Evolutionary conservation across 768 basidiomycete genomes (phyloP), one percentile per base, ranked within the genome.

Genomic region (Obba rivulosa): DNA sequence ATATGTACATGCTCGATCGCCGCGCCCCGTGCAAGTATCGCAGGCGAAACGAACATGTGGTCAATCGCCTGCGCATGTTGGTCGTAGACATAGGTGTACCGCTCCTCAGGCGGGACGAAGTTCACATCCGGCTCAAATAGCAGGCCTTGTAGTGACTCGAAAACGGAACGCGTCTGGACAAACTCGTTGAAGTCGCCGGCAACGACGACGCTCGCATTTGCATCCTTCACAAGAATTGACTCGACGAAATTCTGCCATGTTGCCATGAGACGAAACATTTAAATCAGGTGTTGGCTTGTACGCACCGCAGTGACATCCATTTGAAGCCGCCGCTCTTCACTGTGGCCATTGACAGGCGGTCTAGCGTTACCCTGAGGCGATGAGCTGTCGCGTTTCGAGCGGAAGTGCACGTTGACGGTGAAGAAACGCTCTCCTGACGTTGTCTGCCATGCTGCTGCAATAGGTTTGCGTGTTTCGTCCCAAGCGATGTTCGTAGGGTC

Each of bases 151-250:
- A 82, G 62, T 4, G 78, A 68, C 39, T 60, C 61, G 62, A 74
- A 79, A 23, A 77, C 77, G 10, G 76, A 69, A 41, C 75, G 74
- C 2, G 81, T 72, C 53, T 78, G 75, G 17, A 70, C 55, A 62
- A 67, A 81, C 56, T 83, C 81, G 58, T 84, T 84, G 66, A 76
- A 81, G 63, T 82, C 81, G 4, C 82, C 81, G 1, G 73, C 78
- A 7, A 78, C 67, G 39, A 81, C 54, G 50, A 84, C 64, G 52
- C 74, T 77, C 8, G 80, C 78, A 31, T 66, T 45, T 3, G 66
- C 54, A 49, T 79, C 69, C 25, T 63, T 59, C 7, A 57, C 59
- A 3, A 81, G 60, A 34, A 83, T 63, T 10, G 69, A 62, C 50
- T 68, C 52, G 16, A 78, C 72, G 53, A 84, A 83, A 20, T 63